These are phyloP conservation scores for Asterella californica DNA, from an alignment of 225 moss, liverwort and hornwort species.

Conservation along the genomic window DNA sequence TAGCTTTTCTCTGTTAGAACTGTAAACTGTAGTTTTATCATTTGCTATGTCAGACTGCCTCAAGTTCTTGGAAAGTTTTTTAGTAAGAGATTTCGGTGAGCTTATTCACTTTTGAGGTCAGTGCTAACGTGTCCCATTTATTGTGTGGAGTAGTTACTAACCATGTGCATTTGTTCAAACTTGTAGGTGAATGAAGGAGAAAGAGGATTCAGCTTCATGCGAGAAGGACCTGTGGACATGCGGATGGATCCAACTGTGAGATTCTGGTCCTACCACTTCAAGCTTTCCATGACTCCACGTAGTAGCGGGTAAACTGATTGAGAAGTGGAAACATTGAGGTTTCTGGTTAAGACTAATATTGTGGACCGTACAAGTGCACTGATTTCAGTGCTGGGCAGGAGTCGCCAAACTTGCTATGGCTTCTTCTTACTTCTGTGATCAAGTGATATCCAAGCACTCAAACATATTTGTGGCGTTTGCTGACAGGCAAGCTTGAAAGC, in stretches of 20 bases:
- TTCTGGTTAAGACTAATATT: neutral
- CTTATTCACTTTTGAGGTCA: neutral
- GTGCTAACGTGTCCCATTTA: neutral
- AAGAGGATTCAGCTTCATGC: constrained; percentile 97
- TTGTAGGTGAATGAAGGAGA: constrained; percentile 72
- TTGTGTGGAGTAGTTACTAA: neutral
- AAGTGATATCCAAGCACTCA: neutral
- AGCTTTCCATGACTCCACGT: neutral
- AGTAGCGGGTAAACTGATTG: neutral
- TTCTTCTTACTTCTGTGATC: too few relatives aligned
- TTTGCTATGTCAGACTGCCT: neutral
- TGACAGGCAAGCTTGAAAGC: constrained; percentile 87
- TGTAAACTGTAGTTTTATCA: neutral
- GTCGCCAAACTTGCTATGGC: neutral
- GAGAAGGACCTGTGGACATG: constrained; percentile 92
- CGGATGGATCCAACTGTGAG: constrained; percentile 98
- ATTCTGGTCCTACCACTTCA: neutral
- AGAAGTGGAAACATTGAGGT: neutral
- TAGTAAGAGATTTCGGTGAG: neutral
- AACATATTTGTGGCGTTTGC: neutral
- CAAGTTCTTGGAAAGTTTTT: neutral
- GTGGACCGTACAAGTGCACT: neutral
- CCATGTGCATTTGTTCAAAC: neutral
- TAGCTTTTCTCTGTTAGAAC: neutral
- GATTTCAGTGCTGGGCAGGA: neutral